Percentiles rank a stretch among this genome's conserved stretches.
These are phyloP conservation scores for Cercospora zeina DNA, from an alignment of 2,329 filamentous ascomycete species.

Conservation along the genomic window DNA sequence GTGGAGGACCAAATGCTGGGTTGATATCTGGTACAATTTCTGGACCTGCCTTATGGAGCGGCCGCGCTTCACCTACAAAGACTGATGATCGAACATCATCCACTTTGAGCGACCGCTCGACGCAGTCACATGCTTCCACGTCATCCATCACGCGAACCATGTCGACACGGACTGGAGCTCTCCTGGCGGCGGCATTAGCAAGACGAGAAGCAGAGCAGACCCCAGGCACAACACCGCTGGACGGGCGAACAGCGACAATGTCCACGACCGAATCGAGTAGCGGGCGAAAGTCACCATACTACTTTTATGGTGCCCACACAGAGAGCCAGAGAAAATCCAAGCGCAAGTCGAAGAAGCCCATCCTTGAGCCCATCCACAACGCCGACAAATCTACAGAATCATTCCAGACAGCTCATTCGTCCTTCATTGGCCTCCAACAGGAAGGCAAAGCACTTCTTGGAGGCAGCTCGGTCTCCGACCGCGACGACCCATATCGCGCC, in stretches of 20 bases:
- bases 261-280: slow-evolving; percentile 35
- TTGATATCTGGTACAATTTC: neutral
- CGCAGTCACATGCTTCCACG: slow-evolving; percentile 46
- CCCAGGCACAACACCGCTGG: slow-evolving; percentile 22
- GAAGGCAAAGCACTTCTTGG: slow-evolving; percentile 57
- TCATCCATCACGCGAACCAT: slow-evolving; percentile 48
- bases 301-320: slow-evolving; percentile 28
- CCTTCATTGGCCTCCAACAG: slow-evolving; percentile 51
- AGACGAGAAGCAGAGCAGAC: slow-evolving; percentile 17
- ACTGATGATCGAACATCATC: slow-evolving; percentile 59
- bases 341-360: slow-evolving; percentile 11
- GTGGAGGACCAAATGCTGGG: slow-evolving; percentile 5
- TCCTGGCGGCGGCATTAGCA: slow-evolving; percentile 40
- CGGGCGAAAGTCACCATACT: slow-evolving; percentile 39
- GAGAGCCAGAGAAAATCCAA: slow-evolving; percentile 9
- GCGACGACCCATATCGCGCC: slow-evolving; percentile 38
- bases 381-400: slow-evolving; percentile 44
- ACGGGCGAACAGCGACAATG: slow-evolving; percentile 35
- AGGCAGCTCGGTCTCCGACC: slow-evolving; percentile 42
- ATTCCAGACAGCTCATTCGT: slow-evolving; percentile 54
- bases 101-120: slow-evolving; percentile 56
- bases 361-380: slow-evolving; percentile 16
- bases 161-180: slow-evolving; percentile 48
- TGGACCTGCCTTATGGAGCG: slow-evolving; percentile 25
- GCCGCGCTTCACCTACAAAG: slow-evolving; percentile 52